Evolutionary conservation across 1,139 yeast genomes (phyloP), one percentile per base, ranked within the genome.

Genomic region (Nadsonia commutata): DNA sequence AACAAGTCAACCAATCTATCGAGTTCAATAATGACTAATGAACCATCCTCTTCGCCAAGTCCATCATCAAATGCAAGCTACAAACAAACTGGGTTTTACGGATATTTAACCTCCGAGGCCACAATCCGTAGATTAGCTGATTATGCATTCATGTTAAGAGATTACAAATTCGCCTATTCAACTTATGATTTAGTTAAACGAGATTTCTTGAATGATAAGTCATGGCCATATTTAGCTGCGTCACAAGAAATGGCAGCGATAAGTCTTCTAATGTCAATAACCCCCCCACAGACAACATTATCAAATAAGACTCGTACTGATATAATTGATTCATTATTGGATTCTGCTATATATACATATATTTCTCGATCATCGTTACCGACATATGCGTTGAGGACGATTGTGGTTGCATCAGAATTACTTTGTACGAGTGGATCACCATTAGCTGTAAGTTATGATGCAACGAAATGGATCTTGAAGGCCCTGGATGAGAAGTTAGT

Each of bases 71-170:
- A n/a, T n/a, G n/a, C n/a, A n/a, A 58, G 59, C 44, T 67, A 57
- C 46, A 74, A 75, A 53, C 53, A 67, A 20, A 60, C 59, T 27
- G 74, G 72, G 33, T 74, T 65, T 48, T 83, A 82, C 57, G 65
- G 71, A 44, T 72, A 73, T 41, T 63, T 76, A 1, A 69, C 88
- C 0, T 74, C 81, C 0, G 96, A 86, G 54, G 84, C 85, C 52
- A 71, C 75, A 40, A 68, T 86, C 31, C 66, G 97, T 42, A 81
- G 82, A 55, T 65, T 90, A 38, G 97, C 94, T 0, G 98, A 90
- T 59, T 85, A 94, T 85, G 78, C 90, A 6, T 74, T 90, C 53
- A 83, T 90, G 75, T 64, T 88, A 20, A 75, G 88, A 40, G 96
- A 90, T 62, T 90, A 82, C 66, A 80, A 80, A 57, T 79, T 78